phyloP scores from a whole-genome alignment of 495 filamentous ascomycete species.

The Terfezia boudieri region DNA sequence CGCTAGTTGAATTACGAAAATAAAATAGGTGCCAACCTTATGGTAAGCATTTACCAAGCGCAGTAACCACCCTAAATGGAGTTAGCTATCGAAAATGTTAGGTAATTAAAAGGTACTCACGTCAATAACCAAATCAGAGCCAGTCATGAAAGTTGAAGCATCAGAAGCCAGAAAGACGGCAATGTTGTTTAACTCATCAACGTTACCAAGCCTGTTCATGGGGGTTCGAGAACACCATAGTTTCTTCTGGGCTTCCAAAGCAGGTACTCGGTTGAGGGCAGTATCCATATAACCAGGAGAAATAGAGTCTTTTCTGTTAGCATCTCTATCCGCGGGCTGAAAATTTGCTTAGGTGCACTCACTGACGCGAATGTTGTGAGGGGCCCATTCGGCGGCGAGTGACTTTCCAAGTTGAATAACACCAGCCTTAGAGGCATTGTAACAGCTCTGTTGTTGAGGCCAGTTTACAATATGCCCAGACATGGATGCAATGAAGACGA shows the following conservation, averaged over 20 bases:
- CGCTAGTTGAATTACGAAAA: neutral
- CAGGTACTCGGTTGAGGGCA: slow-evolving; percentile 46
- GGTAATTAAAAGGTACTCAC: slow-evolving; percentile 46
- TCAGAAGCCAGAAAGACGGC: slow-evolving; percentile 59
- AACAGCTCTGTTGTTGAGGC: slow-evolving; percentile 55
- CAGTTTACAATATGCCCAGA: slow-evolving; percentile 58
- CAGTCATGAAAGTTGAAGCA: slow-evolving; percentile 55
- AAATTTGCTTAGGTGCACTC: slow-evolving; percentile 1
- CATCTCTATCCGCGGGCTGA: neutral
- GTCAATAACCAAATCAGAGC: slow-evolving; percentile 52
- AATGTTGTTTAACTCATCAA: slow-evolving; percentile 57
- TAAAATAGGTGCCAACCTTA: neutral
- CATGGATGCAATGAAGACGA: slow-evolving; percentile 54
- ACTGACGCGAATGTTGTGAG: slow-evolving; percentile 47
- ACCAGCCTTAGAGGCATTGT: slow-evolving; percentile 61
- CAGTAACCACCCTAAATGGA: slow-evolving; percentile 1
- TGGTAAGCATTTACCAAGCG: neutral
- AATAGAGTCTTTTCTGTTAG: slow-evolving; percentile 31
- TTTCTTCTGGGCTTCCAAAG: slow-evolving; percentile 51
- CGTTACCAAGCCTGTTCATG: slow-evolving; percentile 37
- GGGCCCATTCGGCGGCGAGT: slow-evolving; percentile 60
- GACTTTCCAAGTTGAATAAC: slow-evolving; percentile 57
- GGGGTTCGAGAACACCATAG: slow-evolving; percentile 60
- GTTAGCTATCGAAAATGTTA: slow-evolving; percentile 17
- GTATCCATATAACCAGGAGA: slow-evolving; percentile 69